Evolutionary conservation across 1,284 basidiomycete genomes (phyloP).

Genomic region (Pulveroboletus sp.): DNA sequence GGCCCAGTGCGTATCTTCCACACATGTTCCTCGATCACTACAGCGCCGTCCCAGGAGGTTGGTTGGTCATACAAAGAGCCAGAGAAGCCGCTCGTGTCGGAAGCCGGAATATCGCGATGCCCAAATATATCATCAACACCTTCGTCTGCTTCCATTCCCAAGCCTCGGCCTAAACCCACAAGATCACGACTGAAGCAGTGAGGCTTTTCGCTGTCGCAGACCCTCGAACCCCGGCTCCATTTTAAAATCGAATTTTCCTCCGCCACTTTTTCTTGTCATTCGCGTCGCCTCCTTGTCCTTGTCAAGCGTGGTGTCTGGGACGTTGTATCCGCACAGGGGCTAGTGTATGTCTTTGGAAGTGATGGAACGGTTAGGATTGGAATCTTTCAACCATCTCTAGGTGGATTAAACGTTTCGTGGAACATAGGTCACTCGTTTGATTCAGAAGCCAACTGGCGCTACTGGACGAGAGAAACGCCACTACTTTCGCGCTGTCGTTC

Average conservation of each 20-base stretch:
- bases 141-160: conserved; percentile 74
- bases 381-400: no score
- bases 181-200: conserved; percentile 82
- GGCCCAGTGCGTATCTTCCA: conserved; percentile 60
- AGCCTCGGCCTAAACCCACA: conserved; percentile 80
- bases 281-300: conserved; percentile 82
- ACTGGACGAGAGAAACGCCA: conserved; percentile 76
- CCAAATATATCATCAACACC: conserved; percentile 66
- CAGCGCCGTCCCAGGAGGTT: no score
- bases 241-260: conserved; percentile 16
- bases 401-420: no score
- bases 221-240: conserved; percentile 4
- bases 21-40: no score
- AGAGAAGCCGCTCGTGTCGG: no score
- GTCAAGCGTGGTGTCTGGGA: conserved; percentile 81
- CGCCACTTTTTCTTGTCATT: conserved; percentile 77
- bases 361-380: conserved; percentile 76
- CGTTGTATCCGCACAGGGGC: conserved; percentile 78
- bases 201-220: conserved; percentile 61
- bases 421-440: conserved; percentile 73
- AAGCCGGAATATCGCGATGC: no score
- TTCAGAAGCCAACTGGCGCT: conserved; percentile 81
- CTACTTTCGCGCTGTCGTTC: conserved; percentile 75
- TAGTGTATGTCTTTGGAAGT: conserved; percentile 75
- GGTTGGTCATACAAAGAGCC: no score